A percentile compares a stretch with the other conserved stretches of the same genome.
Conservation (phyloP, 2,329 filamentous ascomycete genomes). For the Fusarium brachygibbosum region DNA sequence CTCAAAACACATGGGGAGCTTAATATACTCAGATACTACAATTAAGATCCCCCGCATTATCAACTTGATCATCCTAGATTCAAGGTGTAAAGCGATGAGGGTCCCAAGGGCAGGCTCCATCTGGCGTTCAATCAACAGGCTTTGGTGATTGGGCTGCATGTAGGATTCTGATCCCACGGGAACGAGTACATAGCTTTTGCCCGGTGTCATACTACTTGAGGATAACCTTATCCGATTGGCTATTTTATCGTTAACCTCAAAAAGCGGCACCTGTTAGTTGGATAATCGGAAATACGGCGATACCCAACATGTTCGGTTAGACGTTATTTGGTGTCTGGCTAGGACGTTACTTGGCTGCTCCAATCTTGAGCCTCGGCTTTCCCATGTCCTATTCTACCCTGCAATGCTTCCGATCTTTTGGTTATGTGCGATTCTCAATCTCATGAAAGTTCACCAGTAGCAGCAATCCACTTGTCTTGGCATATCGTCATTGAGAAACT, state of each 20-base stretch:
- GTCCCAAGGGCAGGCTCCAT: not conserved
- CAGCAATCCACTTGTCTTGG: not conserved
- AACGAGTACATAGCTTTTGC: not conserved
- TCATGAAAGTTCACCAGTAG: not conserved
- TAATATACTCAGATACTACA: not conserved
- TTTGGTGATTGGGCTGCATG: not conserved
- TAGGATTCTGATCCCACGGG: not conserved
- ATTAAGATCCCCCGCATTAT: not conserved
- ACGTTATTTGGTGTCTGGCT: not conserved
- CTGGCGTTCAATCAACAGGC: not conserved
- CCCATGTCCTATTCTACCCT: no score
- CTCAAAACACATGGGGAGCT: no score
- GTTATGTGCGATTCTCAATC: not conserved
- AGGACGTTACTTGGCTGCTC: not conserved
- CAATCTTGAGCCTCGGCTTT: no score
- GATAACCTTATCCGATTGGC: not conserved
- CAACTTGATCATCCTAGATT: not conserved
- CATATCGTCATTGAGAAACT: not conserved
- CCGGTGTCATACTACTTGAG: not conserved
- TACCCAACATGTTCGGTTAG: not conserved
- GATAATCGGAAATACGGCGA: not conserved
- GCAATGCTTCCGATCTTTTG: not conserved
- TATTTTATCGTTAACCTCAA: not conserved
- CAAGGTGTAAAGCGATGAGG: not conserved
- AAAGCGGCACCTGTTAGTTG: not conserved